Percentiles rank a stretch among this genome's conserved stretches.
phyloP scores from a whole-genome alignment of 768 basidiomycete genomes.

The Panaeolus papilionaceus region DNA sequence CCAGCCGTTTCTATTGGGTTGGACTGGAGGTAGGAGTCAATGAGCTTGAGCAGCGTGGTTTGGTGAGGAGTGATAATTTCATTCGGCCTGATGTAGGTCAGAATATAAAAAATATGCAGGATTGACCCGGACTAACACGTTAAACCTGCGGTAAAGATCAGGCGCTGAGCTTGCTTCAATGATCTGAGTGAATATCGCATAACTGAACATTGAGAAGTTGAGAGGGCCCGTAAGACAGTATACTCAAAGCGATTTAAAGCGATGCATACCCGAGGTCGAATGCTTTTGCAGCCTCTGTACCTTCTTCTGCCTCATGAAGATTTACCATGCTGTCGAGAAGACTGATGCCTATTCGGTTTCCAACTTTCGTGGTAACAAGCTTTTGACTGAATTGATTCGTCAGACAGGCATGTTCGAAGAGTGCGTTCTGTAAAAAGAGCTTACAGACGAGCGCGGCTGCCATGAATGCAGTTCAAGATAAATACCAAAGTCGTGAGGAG shows the following conservation, averaged over 20 bases:
- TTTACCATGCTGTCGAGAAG: slow-evolving; percentile 77
- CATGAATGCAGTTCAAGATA: slow-evolving; percentile 73
- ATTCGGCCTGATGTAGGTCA: slow-evolving; percentile 48
- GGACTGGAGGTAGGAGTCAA: slow-evolving; percentile 84
- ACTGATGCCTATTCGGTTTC: slow-evolving; percentile 68
- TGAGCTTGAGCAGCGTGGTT: slow-evolving; percentile 84
- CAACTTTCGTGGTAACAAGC: slow-evolving; percentile 58
- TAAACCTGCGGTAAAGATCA: slow-evolving; percentile 63
- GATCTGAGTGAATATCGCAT: slow-evolving; percentile 66
- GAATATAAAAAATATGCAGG: slow-evolving; percentile 9
- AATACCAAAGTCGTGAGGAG: slow-evolving; percentile 71
- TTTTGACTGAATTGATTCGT: slow-evolving; percentile 46
- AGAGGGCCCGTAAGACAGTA: slow-evolving; percentile 16
- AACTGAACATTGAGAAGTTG: slow-evolving; percentile 46
- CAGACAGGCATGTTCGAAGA: not conserved
- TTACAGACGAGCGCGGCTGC: slow-evolving; percentile 61
- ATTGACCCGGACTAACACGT: slow-evolving; percentile 53
- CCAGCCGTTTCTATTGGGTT: slow-evolving; percentile 40
- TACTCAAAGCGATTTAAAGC: not conserved
- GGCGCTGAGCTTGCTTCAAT: slow-evolving; percentile 66
- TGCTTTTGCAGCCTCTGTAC: slow-evolving; percentile 65
- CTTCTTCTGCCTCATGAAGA: slow-evolving; percentile 71
- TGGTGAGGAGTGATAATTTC: slow-evolving; percentile 87
- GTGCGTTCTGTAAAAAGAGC: slow-evolving; percentile 27
- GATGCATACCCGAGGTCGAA: slow-evolving; percentile 77